Percentiles rank a stretch among this genome's conserved stretches.
phyloP scores from a whole-genome alignment of 2,329 filamentous ascomycete genomes.

The Botrytis porri region DNA sequence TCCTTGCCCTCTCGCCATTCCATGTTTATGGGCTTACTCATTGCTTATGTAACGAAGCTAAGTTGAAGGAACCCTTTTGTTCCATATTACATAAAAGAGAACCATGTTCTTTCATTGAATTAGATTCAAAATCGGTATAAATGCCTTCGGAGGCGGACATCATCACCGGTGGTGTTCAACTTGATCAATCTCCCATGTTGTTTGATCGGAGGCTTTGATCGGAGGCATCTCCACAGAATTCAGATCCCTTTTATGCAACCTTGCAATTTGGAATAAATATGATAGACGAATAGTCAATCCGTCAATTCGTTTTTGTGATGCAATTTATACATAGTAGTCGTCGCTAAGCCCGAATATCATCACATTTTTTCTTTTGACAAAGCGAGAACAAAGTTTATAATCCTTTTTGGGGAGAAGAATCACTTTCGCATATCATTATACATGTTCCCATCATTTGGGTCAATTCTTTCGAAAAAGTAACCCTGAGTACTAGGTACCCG shows the following conservation, averaged over 20 bases:
- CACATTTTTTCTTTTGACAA: neutral
- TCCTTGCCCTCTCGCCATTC: neutral
- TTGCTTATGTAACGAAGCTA: neutral
- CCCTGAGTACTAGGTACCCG: neutral
- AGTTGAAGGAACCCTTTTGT: neutral
- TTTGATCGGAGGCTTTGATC: constrained; percentile 4
- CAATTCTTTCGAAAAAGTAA: neutral
- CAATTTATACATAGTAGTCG: neutral
- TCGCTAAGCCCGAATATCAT: neutral
- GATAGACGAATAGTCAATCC: neutral
- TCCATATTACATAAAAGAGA: neutral
- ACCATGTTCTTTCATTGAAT: neutral
- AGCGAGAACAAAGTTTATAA: neutral
- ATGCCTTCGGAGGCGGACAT: neutral
- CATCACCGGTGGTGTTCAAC: neutral
- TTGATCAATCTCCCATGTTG: neutral
- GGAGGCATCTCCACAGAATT: neutral
- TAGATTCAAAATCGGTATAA: neutral
- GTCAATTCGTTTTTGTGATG: neutral
- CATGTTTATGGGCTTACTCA: neutral
- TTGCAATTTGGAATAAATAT: neutral
- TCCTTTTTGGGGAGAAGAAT: neutral
- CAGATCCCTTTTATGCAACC: neutral
- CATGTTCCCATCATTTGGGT: neutral
- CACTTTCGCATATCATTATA: neutral